Base-by-base conservation (phyloP, 2,329 filamentous ascomycete species). In the Cercospora sp. region DNA sequence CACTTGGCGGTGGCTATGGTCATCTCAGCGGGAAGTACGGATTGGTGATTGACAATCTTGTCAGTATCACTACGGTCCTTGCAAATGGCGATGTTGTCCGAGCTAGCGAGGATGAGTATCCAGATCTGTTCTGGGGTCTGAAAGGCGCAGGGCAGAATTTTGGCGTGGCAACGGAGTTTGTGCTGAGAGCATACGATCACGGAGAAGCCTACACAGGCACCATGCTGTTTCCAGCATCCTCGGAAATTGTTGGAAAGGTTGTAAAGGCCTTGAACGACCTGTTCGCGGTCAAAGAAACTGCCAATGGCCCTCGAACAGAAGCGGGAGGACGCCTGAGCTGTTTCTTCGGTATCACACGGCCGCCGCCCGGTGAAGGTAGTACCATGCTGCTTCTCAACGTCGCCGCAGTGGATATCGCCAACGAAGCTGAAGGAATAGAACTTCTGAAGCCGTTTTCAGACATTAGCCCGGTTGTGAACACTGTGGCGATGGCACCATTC, bases 1-100 rank as follows among this genome's bases (percentile, higher is more conserved):
- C 84, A 0, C 75, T 89, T 1, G 88, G 72, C 6, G 73, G 73
- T 5, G 73, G 73, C 9, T 74, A 73, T 33, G 74, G 75, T 1
- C 84, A 84, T 76, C 78, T 90, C 16, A 84, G 81, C 26, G 84
- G 85, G 0, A 78, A 80, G 33, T 79, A 87, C 63, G 89, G 89
- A 0, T 79, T 89, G 6, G 81, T 81, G 0, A 84, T 86, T 60
- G 85, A 86, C 75, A 82, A 83, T 68, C 78, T 87, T 6, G 79
- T 76, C 0, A 74, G 76, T 0, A 79, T 75, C 9, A 78, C 76
- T 1, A 74, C 83, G 0, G 81, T 83, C 1, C 75, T 82, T 9
- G 81, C 82, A 0, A 75, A 80, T 63, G 82, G 82, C 0, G 71
- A 72, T 5, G 73, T 82, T 33, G 75, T 80, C 10, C 77, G 72